These are phyloP conservation scores for Ustilago tritici DNA, from an alignment of 1,284 basidiomycete genomes.

Conservation along the genomic window DNA sequence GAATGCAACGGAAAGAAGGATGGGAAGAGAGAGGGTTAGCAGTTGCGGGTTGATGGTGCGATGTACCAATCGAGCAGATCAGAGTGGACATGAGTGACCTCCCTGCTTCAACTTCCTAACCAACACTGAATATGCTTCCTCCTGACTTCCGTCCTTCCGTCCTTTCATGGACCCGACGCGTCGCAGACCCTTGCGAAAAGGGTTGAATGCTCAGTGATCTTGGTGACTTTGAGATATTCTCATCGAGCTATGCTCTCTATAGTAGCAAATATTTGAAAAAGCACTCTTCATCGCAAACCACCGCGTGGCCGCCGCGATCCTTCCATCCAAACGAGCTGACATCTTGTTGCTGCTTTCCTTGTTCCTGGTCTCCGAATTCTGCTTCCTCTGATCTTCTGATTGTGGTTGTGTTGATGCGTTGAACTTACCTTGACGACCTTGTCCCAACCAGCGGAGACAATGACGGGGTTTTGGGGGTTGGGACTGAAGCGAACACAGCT, in stretches of 20 bases:
- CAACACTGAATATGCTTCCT: neutral
- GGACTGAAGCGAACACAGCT: slow-evolving; percentile 99
- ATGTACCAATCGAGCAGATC: slow-evolving; percentile 10
- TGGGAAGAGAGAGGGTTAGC: slow-evolving; percentile 8
- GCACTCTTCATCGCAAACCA: slow-evolving; percentile 70
- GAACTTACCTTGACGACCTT: slow-evolving; percentile 96
- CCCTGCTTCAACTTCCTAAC: neutral
- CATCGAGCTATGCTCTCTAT: slow-evolving; percentile 79
- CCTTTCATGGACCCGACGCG: neutral
- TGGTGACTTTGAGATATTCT: slow-evolving; percentile 79
- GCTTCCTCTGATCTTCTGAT: slow-evolving; percentile 3
- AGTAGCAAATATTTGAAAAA: slow-evolving; percentile 81
- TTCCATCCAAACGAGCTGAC: neutral
- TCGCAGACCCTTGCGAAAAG: slow-evolving; percentile 8
- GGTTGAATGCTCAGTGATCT: slow-evolving; percentile 76
- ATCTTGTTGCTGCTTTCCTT: neutral
- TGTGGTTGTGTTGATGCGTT: neutral
- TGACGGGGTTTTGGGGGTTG: slow-evolving; percentile 96
- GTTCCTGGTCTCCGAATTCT: slow-evolving; percentile 59
- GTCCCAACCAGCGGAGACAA: slow-evolving; percentile 99
- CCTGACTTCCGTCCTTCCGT: neutral
- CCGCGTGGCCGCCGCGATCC: slow-evolving; percentile 5
- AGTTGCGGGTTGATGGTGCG: neutral
- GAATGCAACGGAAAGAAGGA: slow-evolving; percentile 71
- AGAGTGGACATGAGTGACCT: neutral